Conservation (phyloP, 805 yeast species). For the Myxozyma monticola region DNA sequence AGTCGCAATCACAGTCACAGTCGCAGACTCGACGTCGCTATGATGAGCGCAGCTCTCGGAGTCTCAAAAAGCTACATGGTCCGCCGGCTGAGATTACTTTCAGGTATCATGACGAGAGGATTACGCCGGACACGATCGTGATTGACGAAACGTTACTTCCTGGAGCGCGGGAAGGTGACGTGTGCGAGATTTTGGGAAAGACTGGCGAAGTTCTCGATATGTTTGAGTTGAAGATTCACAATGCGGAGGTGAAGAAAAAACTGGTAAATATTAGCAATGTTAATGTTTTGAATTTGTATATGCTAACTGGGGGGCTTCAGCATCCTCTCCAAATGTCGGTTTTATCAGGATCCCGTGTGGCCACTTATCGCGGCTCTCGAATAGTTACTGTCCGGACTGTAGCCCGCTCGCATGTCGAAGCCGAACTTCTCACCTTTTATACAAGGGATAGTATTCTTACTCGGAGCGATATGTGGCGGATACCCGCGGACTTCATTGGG, state of each 20-base stretch:
- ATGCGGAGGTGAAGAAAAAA: slow-evolving; percentile 15
- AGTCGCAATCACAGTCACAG: no score
- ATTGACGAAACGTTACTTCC: slow-evolving; percentile 57
- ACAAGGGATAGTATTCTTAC: slow-evolving; percentile 78
- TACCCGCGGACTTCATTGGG: slow-evolving; percentile 61
- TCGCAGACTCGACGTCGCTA: no score
- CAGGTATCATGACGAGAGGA: slow-evolving; percentile 60
- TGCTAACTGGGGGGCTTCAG: not conserved
- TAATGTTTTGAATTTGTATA: no score
- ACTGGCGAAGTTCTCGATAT: slow-evolving; percentile 19
- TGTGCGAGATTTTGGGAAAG: slow-evolving; percentile 50
- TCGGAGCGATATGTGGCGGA: slow-evolving; percentile 90
- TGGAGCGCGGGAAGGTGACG: slow-evolving; percentile 62
- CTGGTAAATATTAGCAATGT: not conserved
- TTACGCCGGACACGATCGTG: slow-evolving; percentile 56
- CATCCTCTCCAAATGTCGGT: slow-evolving; percentile 25
- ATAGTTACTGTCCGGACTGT: slow-evolving; percentile 18
- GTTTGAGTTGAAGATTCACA: slow-evolving; percentile 18
- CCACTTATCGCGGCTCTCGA: slow-evolving; percentile 22
- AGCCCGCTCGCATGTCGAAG: slow-evolving; percentile 35
- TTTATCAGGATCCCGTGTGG: slow-evolving; percentile 22
- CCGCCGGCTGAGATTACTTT: slow-evolving; percentile 19
- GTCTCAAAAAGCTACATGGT: slow-evolving; percentile 4
- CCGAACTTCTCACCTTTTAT: slow-evolving; percentile 79
- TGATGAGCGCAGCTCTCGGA: no score